Evolutionary conservation across 768 basidiomycete genomes (phyloP).

Genomic region (Hirschioporus abietinus): DNA sequence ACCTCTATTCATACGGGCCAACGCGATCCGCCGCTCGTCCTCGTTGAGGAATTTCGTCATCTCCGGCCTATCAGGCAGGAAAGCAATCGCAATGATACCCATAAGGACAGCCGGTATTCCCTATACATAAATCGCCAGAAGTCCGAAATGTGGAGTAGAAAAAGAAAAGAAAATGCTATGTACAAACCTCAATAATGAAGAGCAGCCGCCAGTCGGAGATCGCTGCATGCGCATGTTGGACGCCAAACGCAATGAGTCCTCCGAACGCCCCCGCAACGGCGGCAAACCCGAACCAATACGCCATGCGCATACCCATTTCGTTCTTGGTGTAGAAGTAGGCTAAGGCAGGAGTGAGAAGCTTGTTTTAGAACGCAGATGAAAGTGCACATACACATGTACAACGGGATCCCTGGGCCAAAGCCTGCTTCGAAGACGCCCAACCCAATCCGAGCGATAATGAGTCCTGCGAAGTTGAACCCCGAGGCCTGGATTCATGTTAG

Average conservation of each 20-base stretch:
- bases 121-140: slow-evolving; percentile 24
- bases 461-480: slow-evolving; percentile 52
- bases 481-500: slow-evolving; percentile 39
- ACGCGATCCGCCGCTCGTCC: slow-evolving; percentile 46
- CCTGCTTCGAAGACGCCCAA: slow-evolving; percentile 77
- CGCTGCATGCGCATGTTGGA: slow-evolving; percentile 52
- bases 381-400: slow-evolving; percentile 58
- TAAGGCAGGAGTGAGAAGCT: slow-evolving; percentile 21
- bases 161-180: background rate
- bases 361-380: background rate
- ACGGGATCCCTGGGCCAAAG: slow-evolving; percentile 71
- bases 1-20: slow-evolving; percentile 63
- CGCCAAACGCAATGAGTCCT: slow-evolving; percentile 76
- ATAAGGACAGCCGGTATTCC: slow-evolving; percentile 64
- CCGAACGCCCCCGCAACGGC: slow-evolving; percentile 83
- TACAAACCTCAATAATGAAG: slow-evolving; percentile 69
- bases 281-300: slow-evolving; percentile 81
- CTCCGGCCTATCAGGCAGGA: slow-evolving; percentile 69
- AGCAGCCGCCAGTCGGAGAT: slow-evolving; percentile 56
- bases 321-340: slow-evolving; percentile 73
- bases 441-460: slow-evolving; percentile 52
- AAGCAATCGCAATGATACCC: slow-evolving; percentile 47
- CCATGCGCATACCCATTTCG: slow-evolving; percentile 72
- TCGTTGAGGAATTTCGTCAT: slow-evolving; percentile 52
- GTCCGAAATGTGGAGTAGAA: background rate